These are phyloP conservation scores for Rhododendron ferrugineum DNA, from an alignment of 148 eudicot species.

Conservation along the genomic window DNA sequence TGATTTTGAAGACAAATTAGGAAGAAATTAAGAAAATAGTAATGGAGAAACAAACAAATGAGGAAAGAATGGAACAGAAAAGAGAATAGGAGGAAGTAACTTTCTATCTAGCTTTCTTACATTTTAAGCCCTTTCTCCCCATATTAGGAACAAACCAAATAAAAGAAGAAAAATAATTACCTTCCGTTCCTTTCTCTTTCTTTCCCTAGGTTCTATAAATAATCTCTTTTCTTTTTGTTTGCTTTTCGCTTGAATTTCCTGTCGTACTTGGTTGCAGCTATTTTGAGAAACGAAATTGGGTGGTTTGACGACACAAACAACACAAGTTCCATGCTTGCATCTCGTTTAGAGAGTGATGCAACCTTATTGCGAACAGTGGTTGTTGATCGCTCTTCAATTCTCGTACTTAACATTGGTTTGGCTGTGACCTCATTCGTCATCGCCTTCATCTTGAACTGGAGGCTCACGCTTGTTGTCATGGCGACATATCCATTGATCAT, in stretches of 20 bases:
- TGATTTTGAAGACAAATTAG: background rate
- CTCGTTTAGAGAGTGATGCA: constrained; percentile 89
- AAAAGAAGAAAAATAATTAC: background rate
- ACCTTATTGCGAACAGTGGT: constrained; percentile 66
- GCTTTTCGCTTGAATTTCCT: constrained; percentile 3
- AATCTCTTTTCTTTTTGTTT: background rate
- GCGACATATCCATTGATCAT: constrained; percentile 78
- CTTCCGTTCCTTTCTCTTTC: background rate
- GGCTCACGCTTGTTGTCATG: constrained; percentile 79
- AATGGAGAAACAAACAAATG: background rate
- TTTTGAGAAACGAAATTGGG: constrained; percentile 86
- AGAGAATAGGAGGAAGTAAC: background rate
- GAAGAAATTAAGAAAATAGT: background rate
- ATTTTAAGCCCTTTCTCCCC: background rate
- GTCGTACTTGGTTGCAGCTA: constrained; percentile 54
- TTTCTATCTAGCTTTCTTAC: background rate
- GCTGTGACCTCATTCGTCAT: constrained; percentile 70
- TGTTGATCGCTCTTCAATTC: constrained; percentile 71
- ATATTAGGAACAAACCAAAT: no score
- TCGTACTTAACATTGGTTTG: constrained; percentile 72
- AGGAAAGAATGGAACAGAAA: background rate
- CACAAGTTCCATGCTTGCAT: constrained; percentile 79
- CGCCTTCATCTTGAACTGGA: constrained; percentile 88
- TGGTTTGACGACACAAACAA: constrained; percentile 82
- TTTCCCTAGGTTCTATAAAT: background rate